Evolutionary conservation across 306 rosid species (phyloP).

Genomic region (Adenanthera pavonina): DNA sequence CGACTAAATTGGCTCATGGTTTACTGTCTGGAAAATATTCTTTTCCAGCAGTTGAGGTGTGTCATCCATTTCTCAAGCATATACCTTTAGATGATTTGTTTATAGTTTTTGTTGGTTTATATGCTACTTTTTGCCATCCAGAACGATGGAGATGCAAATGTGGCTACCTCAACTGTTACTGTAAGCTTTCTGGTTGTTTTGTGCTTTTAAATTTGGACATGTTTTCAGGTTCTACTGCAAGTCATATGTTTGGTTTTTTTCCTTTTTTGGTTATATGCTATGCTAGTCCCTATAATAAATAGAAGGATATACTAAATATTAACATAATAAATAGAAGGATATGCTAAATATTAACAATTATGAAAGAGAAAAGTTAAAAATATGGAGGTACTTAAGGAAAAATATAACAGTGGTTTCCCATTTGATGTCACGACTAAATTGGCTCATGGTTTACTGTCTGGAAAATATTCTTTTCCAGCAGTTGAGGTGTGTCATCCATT

Average conservation of each 20-base stretch:
- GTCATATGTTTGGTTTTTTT: neutral
- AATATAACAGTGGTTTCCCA: conserved; percentile 32
- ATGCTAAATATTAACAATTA: no score
- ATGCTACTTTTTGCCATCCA: conserved; percentile 42
- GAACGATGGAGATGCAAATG: conserved; percentile 60
- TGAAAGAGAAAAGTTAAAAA: conserved; percentile 19
- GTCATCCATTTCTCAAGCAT: neutral
- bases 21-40: conserved; percentile 88
- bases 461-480: conserved; percentile 79
- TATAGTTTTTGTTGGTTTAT: conserved; percentile 16
- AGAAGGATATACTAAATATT: no score
- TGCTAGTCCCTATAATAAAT: no score
- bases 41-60: conserved; percentile 69
- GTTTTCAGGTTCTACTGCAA: neutral
- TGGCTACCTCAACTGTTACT: conserved; percentile 52
- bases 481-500: conserved; percentile 54
- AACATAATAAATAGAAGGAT: no score
- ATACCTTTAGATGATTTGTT: conserved; percentile 25
- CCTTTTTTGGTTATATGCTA: neutral
- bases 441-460: conserved; percentile 85
- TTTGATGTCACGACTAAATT: conserved; percentile 68
- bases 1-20: conserved; percentile 86
- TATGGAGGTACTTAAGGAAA: conserved; percentile 13
- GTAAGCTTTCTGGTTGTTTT: conserved; percentile 59
- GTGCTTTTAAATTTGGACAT: neutral